Evolutionary conservation across 495 filamentous ascomycete genomes (phyloP), one percentile per base, ranked within the genome.

Genomic region (Penicillium malachiteum): DNA sequence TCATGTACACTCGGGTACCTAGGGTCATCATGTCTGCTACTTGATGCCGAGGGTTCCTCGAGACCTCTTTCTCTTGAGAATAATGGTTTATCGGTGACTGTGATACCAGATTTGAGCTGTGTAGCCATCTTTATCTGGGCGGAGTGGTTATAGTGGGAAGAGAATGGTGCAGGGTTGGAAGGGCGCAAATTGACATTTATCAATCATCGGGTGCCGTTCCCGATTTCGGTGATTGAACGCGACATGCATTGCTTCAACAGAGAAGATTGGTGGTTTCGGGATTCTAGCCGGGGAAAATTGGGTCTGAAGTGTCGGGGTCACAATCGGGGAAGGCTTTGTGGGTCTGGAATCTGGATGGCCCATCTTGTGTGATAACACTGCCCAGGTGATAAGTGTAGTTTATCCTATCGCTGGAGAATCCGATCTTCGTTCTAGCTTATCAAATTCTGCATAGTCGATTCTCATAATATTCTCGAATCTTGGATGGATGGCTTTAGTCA

Each of bases 211-310:
- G 2, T 43, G 34, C 18, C 17, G 7, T 6, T 40, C 38, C 56
- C 50, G 56, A 45, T 38, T 16, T 30, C 39, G 8, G 45, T 58
- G 56, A 58, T 11, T 44, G 48, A 21, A 37, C 42, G 49, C 11
- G 14, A 44, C 21, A 0, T 43, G 38, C 30, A 18, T 50, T 30
- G 16, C 40, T 26, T 21, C 8, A 13, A 12, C 21, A 14, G 21
- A n/a, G 44, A 31, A 31, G 12, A 56, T 50, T 50, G 54, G 46
- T 33, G 42, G n/a, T 30, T 7, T 7, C 37, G 26, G 49, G 49
- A 33, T 34, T 44, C 2, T 4, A 44, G 37, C 35, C 35, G 35
- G 49, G 21, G 5, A 52, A 51, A 44, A 52, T 18, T 52, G 44
- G 44, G 52, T 48, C 44, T 50, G 30, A 3, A 5, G 30, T 38